Evolutionary conservation across 345 rosid species (phyloP), one percentile per base, ranked within the genome.

Genomic region (Boechera divaricarpa): DNA sequence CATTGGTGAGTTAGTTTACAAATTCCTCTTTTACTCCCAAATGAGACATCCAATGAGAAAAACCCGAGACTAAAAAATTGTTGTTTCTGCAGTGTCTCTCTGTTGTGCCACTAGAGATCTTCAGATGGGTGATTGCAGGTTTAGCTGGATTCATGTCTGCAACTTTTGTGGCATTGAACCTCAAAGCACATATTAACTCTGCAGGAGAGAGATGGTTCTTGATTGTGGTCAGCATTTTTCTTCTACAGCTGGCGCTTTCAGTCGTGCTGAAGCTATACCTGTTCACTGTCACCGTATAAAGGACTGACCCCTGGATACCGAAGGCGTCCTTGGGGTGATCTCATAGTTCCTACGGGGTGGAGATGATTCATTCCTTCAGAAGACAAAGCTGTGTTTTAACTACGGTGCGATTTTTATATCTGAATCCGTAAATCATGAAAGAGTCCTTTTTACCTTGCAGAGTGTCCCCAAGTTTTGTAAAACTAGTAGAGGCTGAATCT

Each of bases 81-180:
- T 0, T 16, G 16, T 73, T 15, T 39, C 18, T 84, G 86, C 90
- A 93, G 98, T 91, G 98, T 66, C 94, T 94, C 49, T 94, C 98
- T 0, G 70, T 94, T 6, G 95, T 94, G 66, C 97, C 98, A 5
- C 2, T 86, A 82, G 98, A 88, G 82, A 86, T 91, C 65, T 86
- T 94, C 90, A 82, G 98, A 82, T 94, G 98, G 97, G 85, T 88
- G 32, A 78, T 94, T 66, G 86, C 97, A 0, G 98, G 87, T 58
- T 83, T 90, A 35, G 98, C 98, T 2, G 97, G 98, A 63, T 86
- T 93, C 79, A 88, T 93, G 96, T 93, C 98, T 10, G 97, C 98
- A 39, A 82, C 90, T 26, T 94, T 91, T 53, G 92, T 94, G 78
- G 97, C 97, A 4, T 84, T 90, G 54, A 94, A 91, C 67, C 94